Evolutionary conservation across 2,329 filamentous ascomycete genomes (phyloP).

Genomic region (Metarhizium guizhouense): DNA sequence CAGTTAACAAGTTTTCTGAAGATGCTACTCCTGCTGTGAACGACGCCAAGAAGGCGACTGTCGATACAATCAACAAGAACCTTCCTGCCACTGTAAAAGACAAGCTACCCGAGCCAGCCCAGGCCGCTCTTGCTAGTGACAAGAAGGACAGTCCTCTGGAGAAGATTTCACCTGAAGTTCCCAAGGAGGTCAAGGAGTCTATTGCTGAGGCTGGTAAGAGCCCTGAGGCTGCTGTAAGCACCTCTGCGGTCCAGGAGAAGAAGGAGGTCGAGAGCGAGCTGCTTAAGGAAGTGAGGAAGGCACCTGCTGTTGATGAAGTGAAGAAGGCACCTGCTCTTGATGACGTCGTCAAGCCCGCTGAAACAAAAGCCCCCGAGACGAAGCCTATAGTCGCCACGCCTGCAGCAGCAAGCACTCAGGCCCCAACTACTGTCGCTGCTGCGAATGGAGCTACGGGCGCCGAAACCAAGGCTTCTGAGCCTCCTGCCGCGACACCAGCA

Average conservation of each 20-base stretch:
- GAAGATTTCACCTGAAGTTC: slow-evolving; percentile 41
- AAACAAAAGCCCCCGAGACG: slow-evolving; percentile 10
- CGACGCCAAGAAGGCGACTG: slow-evolving; percentile 25
- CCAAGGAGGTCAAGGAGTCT: slow-evolving; percentile 47
- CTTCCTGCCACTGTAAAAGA: slow-evolving; percentile 47
- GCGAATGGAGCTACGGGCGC: slow-evolving; percentile 15
- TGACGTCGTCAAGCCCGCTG: slow-evolving; percentile 13
- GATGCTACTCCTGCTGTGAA: slow-evolving; percentile 20
- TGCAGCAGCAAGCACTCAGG: slow-evolving; percentile 9
- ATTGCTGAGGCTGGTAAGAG: slow-evolving; percentile 47
- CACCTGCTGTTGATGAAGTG: slow-evolving; percentile 28
- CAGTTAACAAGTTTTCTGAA: slow-evolving; percentile 28
- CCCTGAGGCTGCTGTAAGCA: slow-evolving; percentile 64
- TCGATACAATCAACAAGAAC: slow-evolving; percentile 33
- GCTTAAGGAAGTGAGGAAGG: slow-evolving; percentile 49
- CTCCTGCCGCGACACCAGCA: not conserved
- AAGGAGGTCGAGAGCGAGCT: slow-evolving; percentile 65
- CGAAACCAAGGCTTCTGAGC: slow-evolving; percentile 12
- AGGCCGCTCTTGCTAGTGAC: slow-evolving; percentile 36
- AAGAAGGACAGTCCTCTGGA: slow-evolving; percentile 33
- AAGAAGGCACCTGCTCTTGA: slow-evolving; percentile 29
- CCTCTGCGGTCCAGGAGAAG: slow-evolving; percentile 66
- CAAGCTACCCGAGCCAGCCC: slow-evolving; percentile 38
- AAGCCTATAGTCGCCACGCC: slow-evolving; percentile 7
- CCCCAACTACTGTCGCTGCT: slow-evolving; percentile 10